These are phyloP conservation scores for Hypoxylon sp. DNA, from an alignment of 2,329 filamentous ascomycete genomes.

Conservation along the genomic window DNA sequence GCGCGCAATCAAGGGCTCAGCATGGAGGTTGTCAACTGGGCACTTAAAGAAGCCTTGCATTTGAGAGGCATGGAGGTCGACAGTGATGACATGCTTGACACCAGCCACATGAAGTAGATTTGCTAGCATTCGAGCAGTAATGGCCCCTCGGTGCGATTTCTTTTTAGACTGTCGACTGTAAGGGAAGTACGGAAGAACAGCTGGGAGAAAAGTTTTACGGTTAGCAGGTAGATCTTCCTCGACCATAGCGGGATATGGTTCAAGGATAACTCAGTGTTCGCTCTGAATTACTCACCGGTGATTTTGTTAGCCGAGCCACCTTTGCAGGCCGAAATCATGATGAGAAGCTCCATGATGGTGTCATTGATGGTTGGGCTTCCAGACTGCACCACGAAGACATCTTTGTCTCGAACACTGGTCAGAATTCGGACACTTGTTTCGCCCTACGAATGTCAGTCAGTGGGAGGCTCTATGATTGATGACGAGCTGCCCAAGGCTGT, in stretches of 20 bases:
- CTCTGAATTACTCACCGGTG: slow-evolving; percentile 71
- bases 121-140: slow-evolving; percentile 95
- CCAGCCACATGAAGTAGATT: slow-evolving; percentile 93
- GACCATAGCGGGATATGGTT: slow-evolving; percentile 3
- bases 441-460: slow-evolving; percentile 56
- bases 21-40: slow-evolving; percentile 95
- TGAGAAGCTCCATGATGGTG: slow-evolving; percentile 98
- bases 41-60: slow-evolving; percentile 99
- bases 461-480: slow-evolving; percentile 37
- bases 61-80: slow-evolving; percentile 96
- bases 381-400: slow-evolving; percentile 98
- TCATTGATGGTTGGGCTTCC: slow-evolving; percentile 97
- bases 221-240: slow-evolving; percentile 25
- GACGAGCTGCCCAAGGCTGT: slow-evolving; percentile 17
- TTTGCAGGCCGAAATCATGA: slow-evolving; percentile 99
- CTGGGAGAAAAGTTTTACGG: slow-evolving; percentile 53
- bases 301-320: slow-evolving; percentile 96
- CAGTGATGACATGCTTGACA: slow-evolving; percentile 96
- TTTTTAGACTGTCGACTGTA: slow-evolving; percentile 99
- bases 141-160: slow-evolving; percentile 95
- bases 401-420: slow-evolving; percentile 89
- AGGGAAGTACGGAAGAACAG: slow-evolving; percentile 94
- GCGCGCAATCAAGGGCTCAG: slow-evolving; percentile 91
- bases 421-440: slow-evolving; percentile 75
- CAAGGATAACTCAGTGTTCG: slow-evolving; percentile 1